Conservation (phyloP, 1,284 basidiomycete species). For the Microbotryum violaceum region DNA sequence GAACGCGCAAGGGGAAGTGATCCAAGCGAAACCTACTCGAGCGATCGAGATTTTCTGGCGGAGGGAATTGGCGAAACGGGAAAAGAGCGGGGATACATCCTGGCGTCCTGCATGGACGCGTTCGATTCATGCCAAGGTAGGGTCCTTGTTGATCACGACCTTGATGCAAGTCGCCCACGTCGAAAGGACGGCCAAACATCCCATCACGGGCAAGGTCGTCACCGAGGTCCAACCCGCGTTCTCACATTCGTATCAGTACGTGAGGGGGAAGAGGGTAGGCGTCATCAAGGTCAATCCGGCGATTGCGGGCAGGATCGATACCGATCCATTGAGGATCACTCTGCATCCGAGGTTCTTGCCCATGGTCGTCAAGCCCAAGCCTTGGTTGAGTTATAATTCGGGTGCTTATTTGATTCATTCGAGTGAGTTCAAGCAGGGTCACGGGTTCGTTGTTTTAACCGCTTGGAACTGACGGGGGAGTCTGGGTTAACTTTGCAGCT, state of each 20-base stretch:
- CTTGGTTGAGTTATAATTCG: slow-evolving; percentile 70
- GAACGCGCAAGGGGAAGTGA: background rate
- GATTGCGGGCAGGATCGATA: slow-evolving; percentile 68
- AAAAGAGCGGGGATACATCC: slow-evolving; percentile 35
- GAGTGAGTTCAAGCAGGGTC: slow-evolving; percentile 46
- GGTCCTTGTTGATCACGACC: slow-evolving; percentile 72
- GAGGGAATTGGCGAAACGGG: slow-evolving; percentile 29
- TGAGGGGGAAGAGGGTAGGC: slow-evolving; percentile 84
- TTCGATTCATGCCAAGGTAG: slow-evolving; percentile 64
- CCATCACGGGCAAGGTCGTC: slow-evolving; percentile 49
- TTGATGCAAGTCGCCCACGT: slow-evolving; percentile 79
- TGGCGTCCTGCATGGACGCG: slow-evolving; percentile 79
- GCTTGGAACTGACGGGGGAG: background rate
- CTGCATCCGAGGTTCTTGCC: slow-evolving; percentile 90
- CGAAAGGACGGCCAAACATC: slow-evolving; percentile 54
- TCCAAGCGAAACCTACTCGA: background rate
- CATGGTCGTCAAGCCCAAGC: slow-evolving; percentile 86
- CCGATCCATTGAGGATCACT: slow-evolving; percentile 65
- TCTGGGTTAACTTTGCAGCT: slow-evolving; percentile 43
- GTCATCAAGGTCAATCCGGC: slow-evolving; percentile 80
- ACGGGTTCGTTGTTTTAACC: background rate
- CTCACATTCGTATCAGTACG: slow-evolving; percentile 84
- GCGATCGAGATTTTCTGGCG: slow-evolving; percentile 46
- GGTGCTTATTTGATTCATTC: slow-evolving; percentile 79
- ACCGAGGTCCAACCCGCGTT: slow-evolving; percentile 84